A percentile compares a stretch with the other conserved stretches of the same genome.
phyloP scores from a whole-genome alignment of 257 asterid genomes.

The Coffea eugenioides region DNA sequence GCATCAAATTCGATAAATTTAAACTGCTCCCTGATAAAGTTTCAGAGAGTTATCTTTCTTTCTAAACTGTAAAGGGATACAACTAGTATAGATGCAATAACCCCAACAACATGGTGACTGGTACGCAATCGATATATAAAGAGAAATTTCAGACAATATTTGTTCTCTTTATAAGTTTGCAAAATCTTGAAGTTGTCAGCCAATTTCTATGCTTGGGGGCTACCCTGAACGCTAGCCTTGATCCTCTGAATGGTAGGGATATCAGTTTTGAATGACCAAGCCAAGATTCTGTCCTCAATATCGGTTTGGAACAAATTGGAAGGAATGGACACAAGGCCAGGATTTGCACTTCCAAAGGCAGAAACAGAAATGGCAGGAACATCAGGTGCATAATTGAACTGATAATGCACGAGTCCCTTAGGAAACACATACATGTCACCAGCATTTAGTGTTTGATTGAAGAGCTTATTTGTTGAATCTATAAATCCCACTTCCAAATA shows the following conservation, averaged over 20 bases:
- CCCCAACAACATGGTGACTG: not conserved
- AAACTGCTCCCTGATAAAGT: not conserved
- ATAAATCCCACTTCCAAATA: constrained; percentile 27
- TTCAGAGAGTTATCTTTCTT: too few relatives aligned
- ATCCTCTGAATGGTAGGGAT: constrained; percentile 19
- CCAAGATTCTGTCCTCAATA: constrained; percentile 26
- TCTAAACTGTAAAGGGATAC: too few relatives aligned
- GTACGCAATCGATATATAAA: not conserved
- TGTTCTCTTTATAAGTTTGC: not conserved
- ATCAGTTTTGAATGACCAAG: constrained; percentile 26
- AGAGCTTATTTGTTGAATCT: constrained; percentile 18
- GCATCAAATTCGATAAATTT: not conserved
- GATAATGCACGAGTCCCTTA: constrained; percentile 27
- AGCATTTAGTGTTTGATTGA: constrained; percentile 25
- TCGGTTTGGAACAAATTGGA: constrained; percentile 17
- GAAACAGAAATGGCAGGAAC: constrained; percentile 20
- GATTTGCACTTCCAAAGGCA: constrained; percentile 27
- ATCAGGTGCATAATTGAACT: constrained; percentile 11
- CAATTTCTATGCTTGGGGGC: not conserved
- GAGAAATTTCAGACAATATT: not conserved
- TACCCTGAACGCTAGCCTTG: constrained; percentile 11
- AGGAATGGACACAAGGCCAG: constrained; percentile 24
- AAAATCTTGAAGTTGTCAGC: not conserved
- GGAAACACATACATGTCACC: constrained; percentile 32
- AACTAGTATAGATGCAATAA: not conserved